A percentile compares a stretch with the other conserved stretches of the same genome.
phyloP scores from a whole-genome alignment of 2,329 filamentous ascomycete species.

The Trichoderma guizhouense region DNA sequence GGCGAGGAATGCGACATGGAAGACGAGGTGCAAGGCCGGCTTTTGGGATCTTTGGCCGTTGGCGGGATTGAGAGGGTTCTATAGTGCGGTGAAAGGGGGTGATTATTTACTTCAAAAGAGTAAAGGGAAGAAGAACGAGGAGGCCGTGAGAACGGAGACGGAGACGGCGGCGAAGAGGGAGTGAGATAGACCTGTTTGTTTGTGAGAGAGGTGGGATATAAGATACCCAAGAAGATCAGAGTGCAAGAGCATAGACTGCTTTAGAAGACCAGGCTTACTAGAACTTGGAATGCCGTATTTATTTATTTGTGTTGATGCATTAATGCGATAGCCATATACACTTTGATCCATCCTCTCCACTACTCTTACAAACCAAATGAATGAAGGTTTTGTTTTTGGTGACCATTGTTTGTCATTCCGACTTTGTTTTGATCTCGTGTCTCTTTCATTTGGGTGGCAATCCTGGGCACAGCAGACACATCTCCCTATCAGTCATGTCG shows the following conservation, averaged over 20 bases:
- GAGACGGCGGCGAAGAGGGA: neutral
- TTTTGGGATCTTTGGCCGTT: conserved; percentile 38
- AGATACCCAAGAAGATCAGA: neutral
- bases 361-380: neutral
- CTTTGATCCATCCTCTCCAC: neutral
- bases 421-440: neutral
- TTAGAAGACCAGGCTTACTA: neutral
- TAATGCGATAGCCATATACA: conserved; percentile 3
- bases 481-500: conserved; percentile 26
- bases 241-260: neutral
- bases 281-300: neutral
- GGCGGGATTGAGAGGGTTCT: conserved; percentile 45
- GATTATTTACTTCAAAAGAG: conserved; percentile 45
- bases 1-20: conserved; percentile 33
- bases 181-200: neutral
- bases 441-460: neutral
- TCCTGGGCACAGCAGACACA: conserved; percentile 6
- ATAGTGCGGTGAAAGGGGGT: conserved; percentile 42
- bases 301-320: neutral
- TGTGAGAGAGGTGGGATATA: neutral
- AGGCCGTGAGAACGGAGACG: neutral
- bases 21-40: conserved; percentile 28
- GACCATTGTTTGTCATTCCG: neutral
- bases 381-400: neutral
- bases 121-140: conserved; percentile 19